Conservation (phyloP, 2,329 filamentous ascomycete species). For the Penicillium sclerotiorum region DNA sequence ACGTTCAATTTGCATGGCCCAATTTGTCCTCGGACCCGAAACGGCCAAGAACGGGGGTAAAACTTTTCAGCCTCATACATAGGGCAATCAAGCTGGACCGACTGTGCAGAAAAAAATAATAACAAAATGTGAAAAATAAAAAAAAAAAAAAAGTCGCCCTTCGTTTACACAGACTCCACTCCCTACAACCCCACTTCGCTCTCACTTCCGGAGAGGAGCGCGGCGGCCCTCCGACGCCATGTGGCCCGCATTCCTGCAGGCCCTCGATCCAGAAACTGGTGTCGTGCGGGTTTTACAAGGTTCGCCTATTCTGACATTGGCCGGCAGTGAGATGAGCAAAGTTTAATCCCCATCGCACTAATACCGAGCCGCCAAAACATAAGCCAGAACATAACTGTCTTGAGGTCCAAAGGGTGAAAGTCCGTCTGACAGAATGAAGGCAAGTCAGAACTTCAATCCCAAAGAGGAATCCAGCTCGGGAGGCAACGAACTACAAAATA, state of each 20-base stretch:
- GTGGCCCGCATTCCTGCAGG: slow-evolving; percentile 6
- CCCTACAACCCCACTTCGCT: not conserved
- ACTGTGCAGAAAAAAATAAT: too few relatives aligned
- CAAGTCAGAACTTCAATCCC: too few relatives aligned
- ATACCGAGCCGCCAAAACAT: too few relatives aligned
- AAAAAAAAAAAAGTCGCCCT: too few relatives aligned
- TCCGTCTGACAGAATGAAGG: too few relatives aligned
- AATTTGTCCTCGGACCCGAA: not conserved
- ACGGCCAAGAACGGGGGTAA: not conserved
- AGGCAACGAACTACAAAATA: too few relatives aligned
- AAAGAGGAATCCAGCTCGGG: too few relatives aligned
- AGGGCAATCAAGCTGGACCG: not conserved
- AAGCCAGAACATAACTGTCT: too few relatives aligned
- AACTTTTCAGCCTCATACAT: slow-evolving; percentile 2
- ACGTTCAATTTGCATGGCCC: not conserved
- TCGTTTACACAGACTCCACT: slow-evolving; percentile 2
- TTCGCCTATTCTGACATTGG: slow-evolving; percentile 2
- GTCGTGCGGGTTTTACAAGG: slow-evolving; percentile 3
- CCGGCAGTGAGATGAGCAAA: not conserved
- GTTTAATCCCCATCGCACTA: too few relatives aligned
- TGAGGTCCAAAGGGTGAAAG: too few relatives aligned
- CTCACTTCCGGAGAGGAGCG: slow-evolving; percentile 1
- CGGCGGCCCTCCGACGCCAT: not conserved
- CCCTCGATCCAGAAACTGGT: slow-evolving; percentile 3
- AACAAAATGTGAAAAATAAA: too few relatives aligned